Percentiles rank a stretch among this genome's conserved stretches.
Evolutionary conservation across 2,329 filamentous ascomycete species (phyloP).

Genomic region (Beauveria pseudobassiana): DNA sequence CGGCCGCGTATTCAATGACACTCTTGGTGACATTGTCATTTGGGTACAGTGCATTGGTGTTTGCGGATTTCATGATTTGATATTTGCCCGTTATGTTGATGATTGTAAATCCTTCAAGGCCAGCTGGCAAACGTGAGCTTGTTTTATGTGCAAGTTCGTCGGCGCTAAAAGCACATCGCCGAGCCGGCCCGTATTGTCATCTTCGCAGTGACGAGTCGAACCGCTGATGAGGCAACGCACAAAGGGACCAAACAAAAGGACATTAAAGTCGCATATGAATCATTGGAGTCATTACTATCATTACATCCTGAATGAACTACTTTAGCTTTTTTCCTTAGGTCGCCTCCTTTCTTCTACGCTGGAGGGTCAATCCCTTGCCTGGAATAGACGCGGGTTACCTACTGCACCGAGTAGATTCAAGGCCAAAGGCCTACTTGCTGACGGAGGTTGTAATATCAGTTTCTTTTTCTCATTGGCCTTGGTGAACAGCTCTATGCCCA

Average conservation of each 20-base stretch:
- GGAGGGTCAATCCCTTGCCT: too few species aligned
- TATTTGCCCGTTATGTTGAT: not conserved
- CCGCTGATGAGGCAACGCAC: not conserved
- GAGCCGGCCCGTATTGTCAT: not conserved
- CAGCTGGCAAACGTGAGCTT: not conserved
- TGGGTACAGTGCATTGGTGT: constrained; percentile 32
- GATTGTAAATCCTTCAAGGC: not conserved
- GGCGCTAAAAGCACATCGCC: constrained; percentile 2
- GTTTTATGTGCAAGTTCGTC: not conserved
- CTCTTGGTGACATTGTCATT: constrained; percentile 32
- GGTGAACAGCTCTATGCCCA: too few species aligned
- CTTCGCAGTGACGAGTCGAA: not conserved
- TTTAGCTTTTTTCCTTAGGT: too few species aligned
- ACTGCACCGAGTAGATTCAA: too few species aligned
- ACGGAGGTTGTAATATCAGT: too few species aligned
- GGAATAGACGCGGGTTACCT: too few species aligned
- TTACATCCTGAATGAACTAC: too few species aligned
- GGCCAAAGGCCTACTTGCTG: too few species aligned
- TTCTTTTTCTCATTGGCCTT: too few species aligned
- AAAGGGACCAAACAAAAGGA: not conserved
- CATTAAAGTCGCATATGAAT: not conserved
- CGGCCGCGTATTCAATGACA: constrained; percentile 35
- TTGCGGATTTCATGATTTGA: constrained; percentile 29
- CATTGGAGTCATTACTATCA: too few species aligned
- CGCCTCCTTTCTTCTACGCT: too few species aligned